phyloP scores from a whole-genome alignment of 306 rosid species.

The Gleditsia sinensis region DNA sequence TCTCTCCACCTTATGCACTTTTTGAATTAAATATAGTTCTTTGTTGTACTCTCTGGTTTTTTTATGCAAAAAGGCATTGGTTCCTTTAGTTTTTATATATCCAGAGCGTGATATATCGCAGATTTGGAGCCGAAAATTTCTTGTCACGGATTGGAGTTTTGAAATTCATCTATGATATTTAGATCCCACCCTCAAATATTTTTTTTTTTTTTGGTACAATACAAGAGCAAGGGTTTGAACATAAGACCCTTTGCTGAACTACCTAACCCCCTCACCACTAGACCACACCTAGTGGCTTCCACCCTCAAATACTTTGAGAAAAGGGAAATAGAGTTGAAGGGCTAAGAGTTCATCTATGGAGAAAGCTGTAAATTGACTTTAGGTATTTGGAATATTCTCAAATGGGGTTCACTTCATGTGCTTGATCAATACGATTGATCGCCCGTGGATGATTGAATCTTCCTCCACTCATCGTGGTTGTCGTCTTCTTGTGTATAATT shows the following conservation, averaged over 20 bases:
- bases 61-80: no score
- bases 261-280: no score
- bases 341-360: background rate
- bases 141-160: background rate
- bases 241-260: no score
- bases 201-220: no score
- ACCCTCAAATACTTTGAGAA: no score
- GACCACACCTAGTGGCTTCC: no score
- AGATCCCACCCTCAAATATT: no score
- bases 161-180: background rate
- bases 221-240: no score
- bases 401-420: slow-evolving; percentile 22
- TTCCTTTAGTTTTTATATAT: no score
- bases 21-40: background rate
- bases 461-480: slow-evolving; percentile 8
- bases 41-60: background rate
- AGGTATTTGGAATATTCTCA: background rate
- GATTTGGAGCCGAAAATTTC: background rate
- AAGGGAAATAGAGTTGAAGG: background rate
- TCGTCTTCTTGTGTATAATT: slow-evolving; percentile 2
- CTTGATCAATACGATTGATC: background rate
- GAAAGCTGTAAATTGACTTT: background rate
- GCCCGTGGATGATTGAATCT: no score
- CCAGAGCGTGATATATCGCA: background rate
- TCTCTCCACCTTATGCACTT: no score